Conservation (phyloP, 2,329 filamentous ascomycete genomes). For the Colletotrichum musae region DNA sequence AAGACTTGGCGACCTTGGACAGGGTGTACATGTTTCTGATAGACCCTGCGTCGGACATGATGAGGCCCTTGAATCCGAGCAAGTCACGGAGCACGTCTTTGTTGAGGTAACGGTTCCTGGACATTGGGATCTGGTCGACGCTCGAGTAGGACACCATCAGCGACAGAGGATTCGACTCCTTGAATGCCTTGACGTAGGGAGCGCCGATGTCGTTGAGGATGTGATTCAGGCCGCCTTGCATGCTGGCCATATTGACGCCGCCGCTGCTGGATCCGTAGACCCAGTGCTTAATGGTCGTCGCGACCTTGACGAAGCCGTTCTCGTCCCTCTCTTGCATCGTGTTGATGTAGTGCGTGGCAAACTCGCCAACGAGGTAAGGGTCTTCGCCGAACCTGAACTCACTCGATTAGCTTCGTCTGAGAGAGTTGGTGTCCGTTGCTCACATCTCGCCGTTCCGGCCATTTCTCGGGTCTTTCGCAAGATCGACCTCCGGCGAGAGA, state of each 20-base stretch:
- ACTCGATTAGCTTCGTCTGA: background rate
- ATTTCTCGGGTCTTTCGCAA: conserved; percentile 50
- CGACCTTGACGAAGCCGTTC: conserved; percentile 50
- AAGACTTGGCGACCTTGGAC: conserved; percentile 48
- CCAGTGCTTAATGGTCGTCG: conserved; percentile 55
- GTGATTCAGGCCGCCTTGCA: conserved; percentile 51
- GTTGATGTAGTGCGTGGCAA: conserved; percentile 50
- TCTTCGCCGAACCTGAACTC: conserved; percentile 50
- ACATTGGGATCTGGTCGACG: conserved; percentile 50
- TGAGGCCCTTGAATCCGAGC: conserved; percentile 50
- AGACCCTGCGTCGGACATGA: conserved; percentile 52
- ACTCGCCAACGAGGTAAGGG: conserved; percentile 48
- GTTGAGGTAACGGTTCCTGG: conserved; percentile 50
- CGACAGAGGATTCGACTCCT: conserved; percentile 46
- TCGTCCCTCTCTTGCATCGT: conserved; percentile 53
- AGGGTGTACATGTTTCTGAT: conserved; percentile 48
- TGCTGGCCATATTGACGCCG: conserved; percentile 52
- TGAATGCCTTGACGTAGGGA: conserved; percentile 49
- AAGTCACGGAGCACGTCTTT: conserved; percentile 46
- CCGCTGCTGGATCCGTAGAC: conserved; percentile 51
- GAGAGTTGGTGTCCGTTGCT: background rate
- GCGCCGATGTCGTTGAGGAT: conserved; percentile 51
- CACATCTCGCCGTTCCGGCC: conserved; percentile 44
- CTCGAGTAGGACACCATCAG: conserved; percentile 52
- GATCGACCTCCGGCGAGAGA: conserved; percentile 50